Evolutionary conservation across 345 rosid genomes (phyloP).

Genomic region (Clarkia xantiana): DNA sequence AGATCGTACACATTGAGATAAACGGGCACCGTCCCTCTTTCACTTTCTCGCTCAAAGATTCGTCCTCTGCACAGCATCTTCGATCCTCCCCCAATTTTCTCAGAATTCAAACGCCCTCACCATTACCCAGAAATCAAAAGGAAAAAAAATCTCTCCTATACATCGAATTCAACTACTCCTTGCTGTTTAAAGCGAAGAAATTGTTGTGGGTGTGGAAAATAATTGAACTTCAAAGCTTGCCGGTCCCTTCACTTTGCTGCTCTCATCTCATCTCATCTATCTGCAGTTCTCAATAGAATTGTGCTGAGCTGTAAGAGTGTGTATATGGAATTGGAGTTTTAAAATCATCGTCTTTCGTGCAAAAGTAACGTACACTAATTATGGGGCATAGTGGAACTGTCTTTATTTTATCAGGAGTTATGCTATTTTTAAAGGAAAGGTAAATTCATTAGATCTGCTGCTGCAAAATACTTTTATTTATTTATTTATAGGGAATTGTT

Average conservation of each 20-base stretch:
- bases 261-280: not conserved
- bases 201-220: not conserved
- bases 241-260: not conserved
- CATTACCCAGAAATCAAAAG: constrained; percentile 7
- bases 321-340: not conserved
- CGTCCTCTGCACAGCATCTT: constrained; percentile 60
- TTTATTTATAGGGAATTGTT: too few species aligned
- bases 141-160: constrained; percentile 20
- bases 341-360: constrained; percentile 8
- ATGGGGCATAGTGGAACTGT: constrained; percentile 6
- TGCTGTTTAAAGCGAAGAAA: not conserved
- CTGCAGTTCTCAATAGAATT: too few species aligned
- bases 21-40: constrained; percentile 75
- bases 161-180: constrained; percentile 1
- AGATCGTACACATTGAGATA: constrained; percentile 92
- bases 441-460: too few species aligned
- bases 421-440: too few species aligned
- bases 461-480: too few species aligned
- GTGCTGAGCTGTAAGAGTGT: constrained; percentile 8
- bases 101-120: not conserved
- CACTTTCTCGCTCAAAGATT: constrained; percentile 20
- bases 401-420: not conserved
- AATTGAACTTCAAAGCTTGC: constrained; percentile 2
- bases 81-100: not conserved
- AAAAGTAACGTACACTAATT: constrained; percentile 13